Base-by-base conservation (phyloP, 2,329 filamentous ascomycete genomes). In the Geosmithia morbida region DNA sequence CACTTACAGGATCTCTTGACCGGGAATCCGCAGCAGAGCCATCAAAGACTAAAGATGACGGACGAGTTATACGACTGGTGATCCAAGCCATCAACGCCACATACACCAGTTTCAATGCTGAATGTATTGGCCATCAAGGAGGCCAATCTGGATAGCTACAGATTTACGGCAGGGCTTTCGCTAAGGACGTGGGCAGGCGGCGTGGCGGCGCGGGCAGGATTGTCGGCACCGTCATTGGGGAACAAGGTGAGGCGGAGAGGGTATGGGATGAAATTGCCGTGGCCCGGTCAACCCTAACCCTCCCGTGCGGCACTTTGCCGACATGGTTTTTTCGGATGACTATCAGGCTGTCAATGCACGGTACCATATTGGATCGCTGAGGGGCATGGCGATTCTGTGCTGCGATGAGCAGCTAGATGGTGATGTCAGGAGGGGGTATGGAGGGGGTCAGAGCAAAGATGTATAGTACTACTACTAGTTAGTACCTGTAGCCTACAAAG, bases 231-330 rank as follows among this genome's bases (percentile, higher is more conserved):
- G 73, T 80, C 1, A 65, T 75, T 11, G 26, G 30, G 8, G 26
- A 16, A 11, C 11, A 10, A 19, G n/a, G 40, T 2, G 55, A 43
- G 43, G 61, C 59, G 13, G 47, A 18, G 13, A 30, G 40, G 10
- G 62, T 61, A 46, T 83, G 79, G 78, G 74, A 82, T 57, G 78
- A 83, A 60, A 68, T 83, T 51, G 77, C 78, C 0, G 64, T 82
- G 42, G 79, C 78, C 48, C 77, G 81, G 62, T 43, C 8, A 26
- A 5, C 4, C 22, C 82, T 26, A 26, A 82, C 59, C 77, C 79
- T 2, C 77, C 69, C 46, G 72, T 81, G 37, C 52, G 59, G 51
- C 77, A 82, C 58, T 82, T 82, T 55, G 72, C 72, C 42, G 75
- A 79, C 55, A 81, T 59, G 58, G 17, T 40, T 5, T 17, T 17